Percentiles rank a stretch among this genome's conserved stretches.
Conservation (phyloP, 1,139 yeast genomes). For the Taphrina communis region DNA sequence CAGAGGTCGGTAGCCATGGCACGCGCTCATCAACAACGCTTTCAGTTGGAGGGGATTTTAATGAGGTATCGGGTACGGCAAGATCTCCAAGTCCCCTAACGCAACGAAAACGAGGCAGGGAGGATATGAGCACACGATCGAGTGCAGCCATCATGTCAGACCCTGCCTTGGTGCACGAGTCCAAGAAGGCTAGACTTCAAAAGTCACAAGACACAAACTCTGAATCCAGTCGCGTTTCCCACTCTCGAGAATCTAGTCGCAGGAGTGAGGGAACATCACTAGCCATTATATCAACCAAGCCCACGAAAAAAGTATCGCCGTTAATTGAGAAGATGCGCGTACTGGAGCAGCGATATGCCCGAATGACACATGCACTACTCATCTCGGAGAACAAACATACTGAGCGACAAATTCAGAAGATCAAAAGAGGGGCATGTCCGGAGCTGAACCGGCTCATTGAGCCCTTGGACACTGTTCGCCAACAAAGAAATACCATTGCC, state of each 20-base stretch:
- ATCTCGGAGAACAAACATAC: conserved; percentile 10
- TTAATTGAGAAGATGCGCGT: conserved; percentile 13
- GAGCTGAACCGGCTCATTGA: conserved; percentile 7
- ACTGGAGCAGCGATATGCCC: conserved; percentile 26
- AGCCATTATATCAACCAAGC: not conserved
- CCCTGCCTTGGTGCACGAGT: not conserved
- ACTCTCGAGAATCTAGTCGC: not conserved
- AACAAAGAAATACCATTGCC: conserved; percentile 5
- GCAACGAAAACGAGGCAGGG: not conserved
- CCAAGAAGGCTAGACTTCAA: not conserved
- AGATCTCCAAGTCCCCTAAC: conserved; percentile 1
- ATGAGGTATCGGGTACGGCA: not conserved
- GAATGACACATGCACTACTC: conserved; percentile 10
- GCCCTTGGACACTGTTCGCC: conserved; percentile 15
- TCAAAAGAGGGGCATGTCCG: conserved; percentile 14
- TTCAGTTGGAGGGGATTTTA: not conserved
- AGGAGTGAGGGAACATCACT: not conserved
- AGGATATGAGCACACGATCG: not conserved
- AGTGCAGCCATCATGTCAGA: not conserved
- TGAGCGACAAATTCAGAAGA: not conserved
- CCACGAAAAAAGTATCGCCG: conserved; percentile 11
- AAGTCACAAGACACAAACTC: not conserved
- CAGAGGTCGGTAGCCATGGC: not conserved
- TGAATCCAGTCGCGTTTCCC: not conserved
- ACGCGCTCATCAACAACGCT: not conserved